Base-by-base conservation (phyloP, 192 early-diverging fungal species). In the Podila horticola region DNA sequence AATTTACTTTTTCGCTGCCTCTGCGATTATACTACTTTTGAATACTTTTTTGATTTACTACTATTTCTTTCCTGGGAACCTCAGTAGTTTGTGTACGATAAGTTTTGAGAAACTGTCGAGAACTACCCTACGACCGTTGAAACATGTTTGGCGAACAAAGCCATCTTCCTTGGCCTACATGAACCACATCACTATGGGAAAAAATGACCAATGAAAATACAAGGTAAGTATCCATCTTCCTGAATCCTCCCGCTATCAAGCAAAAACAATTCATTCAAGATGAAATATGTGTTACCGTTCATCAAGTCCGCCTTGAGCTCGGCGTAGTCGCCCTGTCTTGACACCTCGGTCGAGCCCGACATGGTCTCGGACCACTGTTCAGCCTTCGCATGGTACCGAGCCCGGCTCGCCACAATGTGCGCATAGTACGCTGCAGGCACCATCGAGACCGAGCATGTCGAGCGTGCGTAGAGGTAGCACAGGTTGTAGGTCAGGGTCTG, bases 381-480 rank as follows among this genome's bases (percentile, higher is more conserved):
- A 50, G 87, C 90, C 3, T 74, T 89, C 26, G 86, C 84, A 74
- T 96, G 95, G 88, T 92, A 96, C 62, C 95, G 89, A 0, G 95
- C 95, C 24, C 94, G 86, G 26, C 88, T 90, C n/a, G 95, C 94
- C 1, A 96, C 91, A n/a, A 96, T 83, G 82, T 97, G 93, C n/a
- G 96, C 96, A 74, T 98, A 97, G 87, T 97, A 98, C 5, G 92
- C 94, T 0, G 95, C 52, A 19, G 70, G 66, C 0, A 67, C 48
- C 30, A 76, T 70, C 2, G 90, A 92, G 5, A 98, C 97, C 0
- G 91, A 87, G 28, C 95, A 89, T 0, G 96, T 97, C 45, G 91
- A 93, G 59, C 94, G 88, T 45, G 92, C 93, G 77, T 95, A 97
- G 26, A 94, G 85, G 75, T 94, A 96, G 75, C 96, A 97, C 38